Base-by-base conservation (phyloP, 805 yeast genomes). In the Yamadazyma takamatsuzukensis region DNA sequence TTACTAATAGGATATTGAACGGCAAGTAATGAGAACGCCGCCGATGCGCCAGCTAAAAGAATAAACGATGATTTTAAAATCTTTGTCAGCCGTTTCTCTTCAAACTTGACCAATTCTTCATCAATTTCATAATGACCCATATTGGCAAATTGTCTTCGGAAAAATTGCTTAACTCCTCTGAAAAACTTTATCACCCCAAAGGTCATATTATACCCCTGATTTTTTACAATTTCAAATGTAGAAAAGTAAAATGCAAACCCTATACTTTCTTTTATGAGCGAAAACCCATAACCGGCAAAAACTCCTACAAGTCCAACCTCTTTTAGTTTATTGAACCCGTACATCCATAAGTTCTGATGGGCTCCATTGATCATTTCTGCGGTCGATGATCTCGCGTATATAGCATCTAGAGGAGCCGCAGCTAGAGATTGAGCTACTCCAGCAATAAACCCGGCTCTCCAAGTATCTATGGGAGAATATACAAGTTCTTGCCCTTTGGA, bases 401-500 rank as follows among this genome's bases (percentile, higher is more conserved):
- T 77, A 6, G 97, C 96, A 58, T 90, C 97, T 4, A 90, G 69
- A 0, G 97, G 97, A 2, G 96, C 90, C 2, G 96, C 95, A 0
- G 86, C 89, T 12, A 86, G 60, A n/a, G 95, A 83, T 47, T 93
- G 96, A 15, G 79, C 77, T 0, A 81, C 77, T 1, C 97, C 97
- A 0, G 96, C 96, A 0, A 85, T 43, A 35, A 80, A 77, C 0
- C 97, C 97, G 0, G 96, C 86, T 29, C 77, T 56, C 57, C 85
- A 76, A 0, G 87, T 78, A 45, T 84, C 87, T 36, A 64, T 25
- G 0, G 61, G 59, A 3, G 53, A 49, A 34, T 51, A 53, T 33
- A 53, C 57, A 10, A 36, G 18, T 8, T 29, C 27, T 15, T 32
- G 28, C 2, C 34, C 32, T 15, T 23, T 21, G 15, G 34, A 44